Conservation (phyloP, 1,139 yeast species). For the Zygoascus meyerae region DNA sequence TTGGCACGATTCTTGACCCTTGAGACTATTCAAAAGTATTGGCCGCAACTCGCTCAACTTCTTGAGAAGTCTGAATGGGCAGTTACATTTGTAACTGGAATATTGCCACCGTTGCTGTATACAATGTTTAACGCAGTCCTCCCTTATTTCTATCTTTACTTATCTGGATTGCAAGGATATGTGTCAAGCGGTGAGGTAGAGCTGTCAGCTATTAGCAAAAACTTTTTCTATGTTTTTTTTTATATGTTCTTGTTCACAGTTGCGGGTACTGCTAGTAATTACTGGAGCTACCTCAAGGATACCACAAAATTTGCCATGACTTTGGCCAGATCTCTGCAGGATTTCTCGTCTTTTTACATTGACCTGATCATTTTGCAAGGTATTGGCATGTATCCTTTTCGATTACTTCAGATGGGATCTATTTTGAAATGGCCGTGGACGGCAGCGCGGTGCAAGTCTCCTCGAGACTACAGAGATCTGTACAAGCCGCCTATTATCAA, state of each 20-base stretch:
- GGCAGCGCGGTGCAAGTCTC: slow-evolving; percentile 55
- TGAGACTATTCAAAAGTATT: slow-evolving; percentile 59
- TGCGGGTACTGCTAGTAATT: slow-evolving; percentile 66
- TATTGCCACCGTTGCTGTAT: slow-evolving; percentile 70
- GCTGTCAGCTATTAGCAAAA: slow-evolving; percentile 68
- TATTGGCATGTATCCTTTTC: slow-evolving; percentile 75
- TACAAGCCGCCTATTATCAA: slow-evolving; percentile 75
- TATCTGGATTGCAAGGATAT: slow-evolving; percentile 67
- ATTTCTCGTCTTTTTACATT: slow-evolving; percentile 70
- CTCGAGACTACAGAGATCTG: slow-evolving; percentile 62
- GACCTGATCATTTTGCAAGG: slow-evolving; percentile 81
- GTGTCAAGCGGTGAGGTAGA: slow-evolving; percentile 79
- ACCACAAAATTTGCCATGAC: slow-evolving; percentile 75
- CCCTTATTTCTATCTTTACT: slow-evolving; percentile 70
- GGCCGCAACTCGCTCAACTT: slow-evolving; percentile 68
- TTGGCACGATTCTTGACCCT: slow-evolving; percentile 67
- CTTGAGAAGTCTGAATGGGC: slow-evolving; percentile 53
- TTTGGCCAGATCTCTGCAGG: slow-evolving; percentile 64
- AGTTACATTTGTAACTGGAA: slow-evolving; percentile 65
- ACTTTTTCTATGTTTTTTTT: slow-evolving; percentile 77
- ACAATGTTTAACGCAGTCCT: slow-evolving; percentile 64
- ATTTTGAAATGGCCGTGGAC: slow-evolving; percentile 54
- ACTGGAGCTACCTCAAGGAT: slow-evolving; percentile 63
- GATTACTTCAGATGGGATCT: slow-evolving; percentile 64
- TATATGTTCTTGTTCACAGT: slow-evolving; percentile 78